A percentile compares a stretch with the other conserved stretches of the same genome.
phyloP scores from a whole-genome alignment of 129 eudicot species.

The Flaveria ramosissima region DNA sequence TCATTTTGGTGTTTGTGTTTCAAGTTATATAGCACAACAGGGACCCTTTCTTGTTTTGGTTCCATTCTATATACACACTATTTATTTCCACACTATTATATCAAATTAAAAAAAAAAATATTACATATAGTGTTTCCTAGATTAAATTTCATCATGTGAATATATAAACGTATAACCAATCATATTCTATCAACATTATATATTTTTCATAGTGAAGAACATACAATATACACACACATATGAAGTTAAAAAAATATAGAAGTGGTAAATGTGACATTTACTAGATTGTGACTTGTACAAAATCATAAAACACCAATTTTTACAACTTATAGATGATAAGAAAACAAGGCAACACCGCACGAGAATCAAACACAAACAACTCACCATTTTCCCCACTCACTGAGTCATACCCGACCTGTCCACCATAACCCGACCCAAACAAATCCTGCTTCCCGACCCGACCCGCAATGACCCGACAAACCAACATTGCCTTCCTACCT shows the following conservation, averaged over 20 bases:
- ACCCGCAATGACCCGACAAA: constrained; percentile 94
- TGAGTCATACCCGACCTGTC: constrained; percentile 75
- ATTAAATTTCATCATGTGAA: neutral
- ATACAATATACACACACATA: too few species aligned
- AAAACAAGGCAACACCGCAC: constrained; percentile 94
- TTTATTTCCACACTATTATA: too few species aligned
- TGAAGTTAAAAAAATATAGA: neutral
- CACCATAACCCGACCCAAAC: constrained; percentile 42
- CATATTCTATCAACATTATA: neutral
- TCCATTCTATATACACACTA: neutral
- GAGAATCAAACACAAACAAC: constrained; percentile 83
- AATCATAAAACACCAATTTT: constrained; percentile 38
- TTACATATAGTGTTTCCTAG: neutral
- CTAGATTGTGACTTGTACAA: constrained; percentile 28
- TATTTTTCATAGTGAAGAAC: neutral
- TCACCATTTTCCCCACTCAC: constrained; percentile 80
- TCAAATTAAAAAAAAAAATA: too few species aligned
- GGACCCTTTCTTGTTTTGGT: constrained; percentile 27
- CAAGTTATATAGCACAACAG: neutral
- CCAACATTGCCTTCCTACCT: constrained; percentile 87
- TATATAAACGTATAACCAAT: neutral
- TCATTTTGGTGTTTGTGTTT: constrained; percentile 21
- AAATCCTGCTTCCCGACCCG: constrained; percentile 56
- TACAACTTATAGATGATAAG: constrained; percentile 82
- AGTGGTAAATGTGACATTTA: constrained; percentile 8